A percentile compares a stretch with the other conserved stretches of the same genome.
phyloP scores from a whole-genome alignment of 2,329 filamentous ascomycete species.

The Emericellopsis cladophorae region DNA sequence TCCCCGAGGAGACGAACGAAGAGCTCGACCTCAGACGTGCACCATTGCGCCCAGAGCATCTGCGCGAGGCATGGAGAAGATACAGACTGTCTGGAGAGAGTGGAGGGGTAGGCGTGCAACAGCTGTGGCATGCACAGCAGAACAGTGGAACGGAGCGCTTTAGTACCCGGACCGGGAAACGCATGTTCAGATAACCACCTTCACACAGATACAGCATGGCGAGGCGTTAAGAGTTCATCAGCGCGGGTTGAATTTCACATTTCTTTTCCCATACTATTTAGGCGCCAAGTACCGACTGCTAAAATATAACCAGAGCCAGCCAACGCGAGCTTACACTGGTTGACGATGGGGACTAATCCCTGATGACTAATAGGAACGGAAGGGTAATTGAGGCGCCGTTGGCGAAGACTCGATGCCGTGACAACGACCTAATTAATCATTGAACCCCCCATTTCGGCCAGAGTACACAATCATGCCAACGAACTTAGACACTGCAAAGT shows the following conservation, averaged over 20 bases:
- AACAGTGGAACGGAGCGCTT: conserved; percentile 48
- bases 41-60: conserved; percentile 60
- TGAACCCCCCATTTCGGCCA: too few species aligned
- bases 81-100: conserved; percentile 53
- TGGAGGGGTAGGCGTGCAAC: conserved; percentile 46
- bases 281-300: too few species aligned
- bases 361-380: too few species aligned
- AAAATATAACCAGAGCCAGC: too few species aligned
- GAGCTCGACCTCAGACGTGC: conserved; percentile 24
- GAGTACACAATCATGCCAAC: too few species aligned
- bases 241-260: not conserved
- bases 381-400: too few species aligned
- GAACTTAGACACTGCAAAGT: not conserved
- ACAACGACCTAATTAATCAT: too few species aligned
- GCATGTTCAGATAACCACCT: conserved; percentile 34
- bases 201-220: not conserved
- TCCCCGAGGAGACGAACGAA: conserved; percentile 5
- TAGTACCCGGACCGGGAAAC: conserved; percentile 35
- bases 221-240: too few species aligned
- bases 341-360: too few species aligned
- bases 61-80: conserved; percentile 59
- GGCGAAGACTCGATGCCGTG: too few species aligned
- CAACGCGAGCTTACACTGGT: too few species aligned
- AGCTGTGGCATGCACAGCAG: conserved; percentile 49
- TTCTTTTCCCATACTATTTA: not conserved